Base-by-base conservation (phyloP, 805 yeast species). In the Blastobotrys terrestris region DNA sequence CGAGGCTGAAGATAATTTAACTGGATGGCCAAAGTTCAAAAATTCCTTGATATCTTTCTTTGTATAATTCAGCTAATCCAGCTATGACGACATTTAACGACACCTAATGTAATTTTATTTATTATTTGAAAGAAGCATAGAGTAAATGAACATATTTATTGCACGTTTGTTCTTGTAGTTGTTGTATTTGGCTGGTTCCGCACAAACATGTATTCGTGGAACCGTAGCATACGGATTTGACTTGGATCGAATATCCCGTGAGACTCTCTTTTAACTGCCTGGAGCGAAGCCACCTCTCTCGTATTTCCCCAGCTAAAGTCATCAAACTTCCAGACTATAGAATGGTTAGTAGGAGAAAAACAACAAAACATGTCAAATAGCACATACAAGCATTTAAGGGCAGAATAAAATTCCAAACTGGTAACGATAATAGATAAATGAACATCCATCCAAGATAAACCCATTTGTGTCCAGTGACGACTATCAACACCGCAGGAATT, bases 281-380 rank as follows among this genome's bases (percentile, higher is more conserved):
- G 35, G 5, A 26, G 11, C 19, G 79, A 74, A n/a, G 73, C 63
- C 22, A 89, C 81, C n/a, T 83, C 77, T 74, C 96, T 78, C 1
- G 97, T 91, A 55, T 88, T 95, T 65, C 97, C 97, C 97, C 97
- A 91, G 66, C 90, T 82, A 70, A 91, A 91, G 67, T 91, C 96
- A 69, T 91, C 97, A 70, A 90, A 89, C 64, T 89, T 89, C 97
- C 97, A 91, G 54, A 60, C 60, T 59, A 41, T 14, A 40, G 8
- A 14, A 42, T 15, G 4, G 45, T 50, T 50, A 47, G 52, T 31
- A 39, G 21, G 18, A 40, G 35, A 46, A 22, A 41, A 44, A 19
- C 3, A 22, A 53, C 48, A 4, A 20, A 13, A 20, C 14, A 13
- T 15, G 8, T 19, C 20, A 13, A 26, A 11, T 26, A 26, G 5